A percentile compares a stretch with the other conserved stretches of the same genome.
These are phyloP conservation scores for Hypholoma fasciculare DNA, from an alignment of 768 basidiomycete species.

Conservation along the genomic window DNA sequence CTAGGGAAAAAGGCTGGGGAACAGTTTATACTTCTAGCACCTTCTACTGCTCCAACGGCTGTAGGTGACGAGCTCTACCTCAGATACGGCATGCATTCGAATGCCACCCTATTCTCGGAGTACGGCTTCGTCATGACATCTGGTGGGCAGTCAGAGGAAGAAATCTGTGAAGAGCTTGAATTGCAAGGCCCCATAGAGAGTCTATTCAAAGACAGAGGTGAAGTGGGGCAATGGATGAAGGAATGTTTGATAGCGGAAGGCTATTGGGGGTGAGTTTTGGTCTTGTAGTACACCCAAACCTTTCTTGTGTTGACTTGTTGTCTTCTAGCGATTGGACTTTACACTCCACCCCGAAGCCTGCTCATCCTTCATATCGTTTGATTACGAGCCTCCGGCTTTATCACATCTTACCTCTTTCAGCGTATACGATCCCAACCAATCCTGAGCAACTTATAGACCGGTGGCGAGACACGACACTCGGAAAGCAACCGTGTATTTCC, in stretches of 20 bases:
- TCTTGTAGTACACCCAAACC: not conserved
- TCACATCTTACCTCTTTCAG: constrained; percentile 40
- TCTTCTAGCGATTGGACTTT: constrained; percentile 75
- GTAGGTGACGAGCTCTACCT: constrained; percentile 71
- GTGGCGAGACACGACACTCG: constrained; percentile 59
- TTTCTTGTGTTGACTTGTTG: not conserved
- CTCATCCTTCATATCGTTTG: constrained; percentile 80
- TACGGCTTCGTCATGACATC: constrained; percentile 78
- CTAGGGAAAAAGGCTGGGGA: constrained; percentile 33
- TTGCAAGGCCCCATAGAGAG: constrained; percentile 54
- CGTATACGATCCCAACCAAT: constrained; percentile 17
- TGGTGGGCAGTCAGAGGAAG: constrained; percentile 24
- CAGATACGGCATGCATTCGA: constrained; percentile 80
- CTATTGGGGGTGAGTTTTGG: constrained; percentile 76
- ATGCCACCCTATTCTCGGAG: constrained; percentile 78
- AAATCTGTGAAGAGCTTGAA: constrained; percentile 56
- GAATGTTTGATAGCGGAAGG: constrained; percentile 56
- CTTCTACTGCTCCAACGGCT: constrained; percentile 37
- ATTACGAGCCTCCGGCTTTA: constrained; percentile 71
- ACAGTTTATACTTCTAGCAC: constrained; percentile 53
- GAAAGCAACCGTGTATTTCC: constrained; percentile 45
- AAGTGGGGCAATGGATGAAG: constrained; percentile 46
- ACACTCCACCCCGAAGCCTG: constrained; percentile 56
- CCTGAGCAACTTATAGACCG: constrained; percentile 30
- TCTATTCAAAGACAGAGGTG: constrained; percentile 45